Conservation (phyloP, 2,329 filamentous ascomycete species). For the Nemania abortiva region DNA sequence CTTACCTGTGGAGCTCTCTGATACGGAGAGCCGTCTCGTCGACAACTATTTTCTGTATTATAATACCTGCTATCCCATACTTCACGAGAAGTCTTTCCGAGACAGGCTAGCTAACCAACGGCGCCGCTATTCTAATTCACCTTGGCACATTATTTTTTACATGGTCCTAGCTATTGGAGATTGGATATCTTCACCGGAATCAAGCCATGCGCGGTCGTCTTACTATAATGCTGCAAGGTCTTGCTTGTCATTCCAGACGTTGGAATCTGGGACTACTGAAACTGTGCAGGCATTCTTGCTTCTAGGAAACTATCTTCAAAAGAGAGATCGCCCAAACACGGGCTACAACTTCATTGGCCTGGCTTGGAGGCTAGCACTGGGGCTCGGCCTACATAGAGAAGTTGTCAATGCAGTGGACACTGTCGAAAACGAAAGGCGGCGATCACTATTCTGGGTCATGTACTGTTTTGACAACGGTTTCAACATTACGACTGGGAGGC, state of each 20-base stretch:
- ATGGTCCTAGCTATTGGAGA: slow-evolving; percentile 26
- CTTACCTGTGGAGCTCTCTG: slow-evolving; percentile 4
- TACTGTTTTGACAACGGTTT: slow-evolving; percentile 26
- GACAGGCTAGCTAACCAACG: slow-evolving; percentile 12
- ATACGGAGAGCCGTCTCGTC: slow-evolving; percentile 7
- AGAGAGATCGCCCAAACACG: slow-evolving; percentile 21
- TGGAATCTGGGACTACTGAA: slow-evolving; percentile 22
- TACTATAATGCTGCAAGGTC: slow-evolving; percentile 19
- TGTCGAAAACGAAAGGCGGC: slow-evolving; percentile 16
- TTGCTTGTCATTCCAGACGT: slow-evolving; percentile 16
- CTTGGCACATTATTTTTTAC: slow-evolving; percentile 20
- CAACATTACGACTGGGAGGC: slow-evolving; percentile 22
- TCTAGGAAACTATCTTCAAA: slow-evolving; percentile 24
- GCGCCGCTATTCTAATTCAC: slow-evolving; percentile 1
- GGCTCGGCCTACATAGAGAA: slow-evolving; percentile 26
- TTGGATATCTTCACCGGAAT: slow-evolving; percentile 18
- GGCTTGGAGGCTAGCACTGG: slow-evolving; percentile 19
- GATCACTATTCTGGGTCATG: slow-evolving; percentile 19
- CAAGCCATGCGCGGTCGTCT: slow-evolving; percentile 7
- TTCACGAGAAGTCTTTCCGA: slow-evolving; percentile 24
- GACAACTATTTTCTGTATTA: slow-evolving; percentile 22
- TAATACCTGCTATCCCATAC: slow-evolving; percentile 22
- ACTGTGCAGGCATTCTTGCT: slow-evolving; percentile 24
- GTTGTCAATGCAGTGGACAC: slow-evolving; percentile 1
- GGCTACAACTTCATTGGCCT: slow-evolving; percentile 21